Evolutionary conservation across 1,139 yeast species (phyloP), one percentile per base, ranked within the genome.

Genomic region (Geotrichum candidum): DNA sequence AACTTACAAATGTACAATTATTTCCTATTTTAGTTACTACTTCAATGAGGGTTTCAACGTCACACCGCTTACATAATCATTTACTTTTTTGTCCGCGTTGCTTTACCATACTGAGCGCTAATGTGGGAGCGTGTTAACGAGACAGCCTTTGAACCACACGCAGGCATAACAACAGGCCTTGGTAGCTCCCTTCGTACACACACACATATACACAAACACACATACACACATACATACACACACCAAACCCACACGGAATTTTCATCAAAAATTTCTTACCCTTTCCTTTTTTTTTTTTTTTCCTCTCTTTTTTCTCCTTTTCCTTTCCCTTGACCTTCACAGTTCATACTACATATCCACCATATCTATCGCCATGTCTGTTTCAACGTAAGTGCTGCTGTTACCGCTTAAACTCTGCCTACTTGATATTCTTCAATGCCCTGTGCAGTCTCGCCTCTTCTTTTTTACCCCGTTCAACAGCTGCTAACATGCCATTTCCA

Each of bases 401-500:
- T 31, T 10, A 13, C n/a, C 22, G 9, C n/a, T 50, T 23, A 22
- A 27, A 23, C n/a, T n/a, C 23, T 46, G 15, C n/a, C 27, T 3
- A 46, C 10, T 9, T 7, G 10, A 15, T 22, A 46, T 18, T 22
- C 3, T 46, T 46, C 27, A 10, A 6, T 46, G 11, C 11, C 15
- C 22, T 50, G 15, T 50, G 27, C 15, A 27, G 5, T 22, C 5
- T 22, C 18, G 6, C 18, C 6, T 18, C 11, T 22, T 50, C 15
- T 50, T 50, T 50, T 15, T 22, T 7, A 2, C 3, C 22, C 9
- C 9, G n/a, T 7, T 22, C 31, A 13, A 25, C 31, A 50, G 27
- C 23, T 31, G 52, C 65, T 60, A 63, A 64, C 66, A 57, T 50
- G 58, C 15, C 52, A 59, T 53, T 63, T 61, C 10, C 62, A 73